Evolutionary conservation across 768 basidiomycete species (phyloP), one percentile per base, ranked within the genome.

Genomic region (Mycena metata): DNA sequence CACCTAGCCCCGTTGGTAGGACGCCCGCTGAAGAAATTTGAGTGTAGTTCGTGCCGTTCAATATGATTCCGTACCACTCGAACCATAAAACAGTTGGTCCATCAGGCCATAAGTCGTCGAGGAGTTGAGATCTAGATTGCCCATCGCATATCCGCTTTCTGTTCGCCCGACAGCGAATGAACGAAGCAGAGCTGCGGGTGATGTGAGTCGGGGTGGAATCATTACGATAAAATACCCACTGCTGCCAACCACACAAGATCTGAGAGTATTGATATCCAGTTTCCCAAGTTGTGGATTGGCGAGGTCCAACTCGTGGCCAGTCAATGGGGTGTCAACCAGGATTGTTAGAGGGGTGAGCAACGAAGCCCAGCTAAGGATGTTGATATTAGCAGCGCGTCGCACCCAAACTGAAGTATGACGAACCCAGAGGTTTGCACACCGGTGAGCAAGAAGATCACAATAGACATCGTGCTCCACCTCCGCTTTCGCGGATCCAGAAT

Each of bases 341-440:
- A 64, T 46, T 5, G 15, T 3, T 2, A n/a, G n/a, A 4, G 63
- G 63, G 0, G 52, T 65, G 9, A 65, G 17, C 39, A 58, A 24
- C 19, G 45, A 39, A 36, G 46, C 19, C 64, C 64, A 65, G n/a
- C 64, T 65, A 30, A 8, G 43, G 12, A 39, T 16, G 12, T 64
- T 12, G 52, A 41, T 13, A n/a, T 15, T 35, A 39, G 11, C 30
- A 2, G 21, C 35, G 57, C 3, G 16, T 30, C 33, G 35, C 15
- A n/a, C 17, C 41, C 39, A 10, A 9, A 35, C 35, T 23, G 26
- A 16, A 21, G n/a, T 19, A 33, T 15, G 26, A 39, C 41, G 35
- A 21, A 65, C 64, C 56, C 64, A 5, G 64, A 42, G 7, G 64
- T 65, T n/a, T 65, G 59, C 1, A 60, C 1, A 41, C n/a, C 33